Evolutionary conservation across 139 green algal genomes (phyloP).

Genomic region (Closterium sp.): DNA sequence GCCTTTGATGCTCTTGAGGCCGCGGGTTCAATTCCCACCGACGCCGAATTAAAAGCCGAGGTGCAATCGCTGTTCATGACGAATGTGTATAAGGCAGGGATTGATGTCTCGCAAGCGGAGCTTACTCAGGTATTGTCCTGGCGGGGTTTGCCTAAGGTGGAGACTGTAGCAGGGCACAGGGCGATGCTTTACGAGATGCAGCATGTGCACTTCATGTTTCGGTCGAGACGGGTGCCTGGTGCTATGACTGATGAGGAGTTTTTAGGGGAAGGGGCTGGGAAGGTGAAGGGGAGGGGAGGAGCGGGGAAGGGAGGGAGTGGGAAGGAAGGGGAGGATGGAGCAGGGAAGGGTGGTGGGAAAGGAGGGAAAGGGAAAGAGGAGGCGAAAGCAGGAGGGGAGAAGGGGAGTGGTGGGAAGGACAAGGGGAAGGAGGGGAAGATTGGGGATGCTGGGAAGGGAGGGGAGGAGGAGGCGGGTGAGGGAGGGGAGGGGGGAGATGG

Average conservation of each 20-base stretch:
- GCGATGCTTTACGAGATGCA: constrained; percentile 42
- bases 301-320: too few species aligned
- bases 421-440: background rate
- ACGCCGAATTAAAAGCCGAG: constrained; percentile 35
- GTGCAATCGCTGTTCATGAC: constrained; percentile 30
- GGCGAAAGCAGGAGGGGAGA: background rate
- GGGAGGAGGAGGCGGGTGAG: background rate
- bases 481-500: background rate
- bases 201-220: constrained; percentile 40
- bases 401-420: constrained; percentile 2
- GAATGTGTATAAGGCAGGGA: constrained; percentile 43
- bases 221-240: constrained; percentile 24
- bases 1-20: constrained; percentile 33
- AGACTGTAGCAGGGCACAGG: constrained; percentile 19
- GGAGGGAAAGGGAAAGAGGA: background rate
- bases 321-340: background rate
- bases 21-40: constrained; percentile 1
- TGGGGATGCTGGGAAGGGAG: background rate
- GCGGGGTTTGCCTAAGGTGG: constrained; percentile 24
- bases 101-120: constrained; percentile 38
- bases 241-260: constrained; percentile 43
- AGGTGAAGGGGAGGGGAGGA: background rate
- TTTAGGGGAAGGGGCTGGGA: background rate
- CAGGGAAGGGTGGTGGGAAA: background rate
- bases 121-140: constrained; percentile 14